Base-by-base conservation (phyloP, 139 green algal genomes). In the Klebsormidium nitens region DNA sequence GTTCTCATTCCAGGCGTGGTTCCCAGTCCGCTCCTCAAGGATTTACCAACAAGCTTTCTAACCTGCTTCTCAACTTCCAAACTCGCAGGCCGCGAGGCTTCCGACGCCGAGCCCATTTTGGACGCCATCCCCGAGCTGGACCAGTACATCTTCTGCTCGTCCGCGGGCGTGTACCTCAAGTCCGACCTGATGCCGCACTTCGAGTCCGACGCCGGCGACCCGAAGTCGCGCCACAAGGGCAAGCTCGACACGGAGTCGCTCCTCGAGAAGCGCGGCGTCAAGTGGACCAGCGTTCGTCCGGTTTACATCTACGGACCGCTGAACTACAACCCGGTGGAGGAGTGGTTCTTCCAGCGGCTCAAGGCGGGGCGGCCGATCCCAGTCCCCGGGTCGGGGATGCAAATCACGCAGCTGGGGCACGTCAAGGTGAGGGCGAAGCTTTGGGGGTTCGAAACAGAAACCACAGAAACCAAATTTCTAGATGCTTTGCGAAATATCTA, bases 281-380 rank as follows among this genome's bases (percentile, higher is more conserved):
- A 87, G 82, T 97, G 77, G 73, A 97, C 92, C 32, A 87, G 71
- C 46, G 66, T 97, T 11, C 85, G 92, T 26, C 92, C 92, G 8
- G 91, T 97, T 17, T 97, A 97, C 88, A 97, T 97, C 82, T 97
- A 97, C 80, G 82, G 85, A 47, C 91, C 92, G 3, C 82, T 97
- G n/a, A 97, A 97, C 85, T 97, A 97, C 87, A 97, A 97, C 85
- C 92, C 92, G 0, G 90, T 97, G 35, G 91, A 97, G 86, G 76
- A 82, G 74, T 82, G 74, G 72, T 84, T 84, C 70, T 84, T 92
- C 81, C 89, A 95, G 64, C 75, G 90, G 56, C 81, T 97, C 69
- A 83, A 82, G 66, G 91, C 90, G 1, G 88, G 88, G 32, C 76
- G 92, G 6, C 92, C 92, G n/a, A 91, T 97, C 50, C 83, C 81